A percentile compares a stretch with the other conserved stretches of the same genome.
Conservation (phyloP, 257 asterid genomes). For the Salvia miltiorrhiza region DNA sequence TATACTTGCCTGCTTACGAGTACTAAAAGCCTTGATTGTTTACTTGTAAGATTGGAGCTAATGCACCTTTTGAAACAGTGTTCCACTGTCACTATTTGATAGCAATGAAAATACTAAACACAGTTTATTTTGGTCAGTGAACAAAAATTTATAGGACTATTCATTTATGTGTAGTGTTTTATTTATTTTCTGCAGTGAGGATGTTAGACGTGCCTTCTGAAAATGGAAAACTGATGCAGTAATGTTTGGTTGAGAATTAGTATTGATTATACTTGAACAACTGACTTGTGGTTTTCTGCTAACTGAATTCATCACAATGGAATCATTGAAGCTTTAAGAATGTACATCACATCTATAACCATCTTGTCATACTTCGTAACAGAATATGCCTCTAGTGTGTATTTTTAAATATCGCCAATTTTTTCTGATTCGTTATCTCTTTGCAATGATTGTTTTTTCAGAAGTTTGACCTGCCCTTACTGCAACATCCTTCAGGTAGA, state of each 20-base stretch:
- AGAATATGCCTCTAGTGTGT: not conserved
- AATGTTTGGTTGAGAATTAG: conserved; percentile 12
- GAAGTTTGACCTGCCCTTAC: conserved; percentile 74
- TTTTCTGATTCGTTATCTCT: conserved; percentile 27
- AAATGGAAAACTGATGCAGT: not conserved
- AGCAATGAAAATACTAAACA: not conserved
- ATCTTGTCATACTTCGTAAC: not conserved
- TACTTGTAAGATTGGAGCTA: conserved; percentile 5
- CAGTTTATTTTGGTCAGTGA: not conserved
- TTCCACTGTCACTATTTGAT: not conserved
- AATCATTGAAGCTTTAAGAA: conserved; percentile 9
- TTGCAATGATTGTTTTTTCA: conserved; percentile 38
- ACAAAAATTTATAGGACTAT: not conserved
- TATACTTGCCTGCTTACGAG: conserved; percentile 1
- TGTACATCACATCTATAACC: not conserved
- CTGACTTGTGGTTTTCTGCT: not conserved
- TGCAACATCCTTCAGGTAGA: conserved; percentile 86
- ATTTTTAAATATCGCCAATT: not conserved
- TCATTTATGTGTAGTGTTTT: not conserved
- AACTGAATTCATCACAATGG: not conserved
- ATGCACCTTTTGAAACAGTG: not conserved
- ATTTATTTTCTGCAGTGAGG: not conserved
- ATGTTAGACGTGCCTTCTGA: not conserved
- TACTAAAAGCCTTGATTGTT: not conserved
- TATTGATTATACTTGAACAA: conserved; percentile 2